These are phyloP conservation scores for Murraya paniculata DNA, from an alignment of 345 rosid species.

Conservation along the genomic window DNA sequence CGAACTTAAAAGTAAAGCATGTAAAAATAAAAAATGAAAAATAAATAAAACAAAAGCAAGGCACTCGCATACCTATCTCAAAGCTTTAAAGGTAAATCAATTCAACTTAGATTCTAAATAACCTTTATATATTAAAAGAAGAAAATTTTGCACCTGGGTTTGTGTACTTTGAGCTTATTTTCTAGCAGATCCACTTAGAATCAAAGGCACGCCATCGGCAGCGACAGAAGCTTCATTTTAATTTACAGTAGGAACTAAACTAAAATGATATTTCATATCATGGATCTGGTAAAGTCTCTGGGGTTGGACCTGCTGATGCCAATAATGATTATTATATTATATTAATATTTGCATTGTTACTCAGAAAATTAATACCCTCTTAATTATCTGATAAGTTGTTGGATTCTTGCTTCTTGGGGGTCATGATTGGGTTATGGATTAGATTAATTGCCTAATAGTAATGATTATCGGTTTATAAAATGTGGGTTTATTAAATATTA, in stretches of 20 bases:
- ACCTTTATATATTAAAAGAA: not conserved
- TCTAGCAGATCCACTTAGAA: slow-evolving; percentile 7
- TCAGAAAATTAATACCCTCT: not conserved
- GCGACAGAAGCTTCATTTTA: not conserved
- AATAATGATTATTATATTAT: not conserved
- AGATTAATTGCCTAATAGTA: not conserved
- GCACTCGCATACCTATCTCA: not conserved
- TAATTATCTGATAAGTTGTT: not conserved
- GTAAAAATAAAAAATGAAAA: not conserved
- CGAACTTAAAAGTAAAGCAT: not conserved
- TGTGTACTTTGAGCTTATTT: not conserved
- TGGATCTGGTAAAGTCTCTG: slow-evolving; percentile 16
- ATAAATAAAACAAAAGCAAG: not conserved
- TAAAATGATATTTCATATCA: not conserved
- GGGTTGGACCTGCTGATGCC: not conserved
- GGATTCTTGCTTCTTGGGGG: not conserved
- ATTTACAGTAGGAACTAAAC: not conserved
- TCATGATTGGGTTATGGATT: not conserved
- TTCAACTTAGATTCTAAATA: not conserved
- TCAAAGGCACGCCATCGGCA: not conserved
- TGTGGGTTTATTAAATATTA: too few relatives aligned
- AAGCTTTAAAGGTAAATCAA: not conserved
- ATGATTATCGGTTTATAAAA: not conserved
- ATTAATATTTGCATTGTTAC: not conserved
- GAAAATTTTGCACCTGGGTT: not conserved